Base-by-base conservation (phyloP, 2,329 filamentous ascomycete genomes). In the Canariomyces notabilis region DNA sequence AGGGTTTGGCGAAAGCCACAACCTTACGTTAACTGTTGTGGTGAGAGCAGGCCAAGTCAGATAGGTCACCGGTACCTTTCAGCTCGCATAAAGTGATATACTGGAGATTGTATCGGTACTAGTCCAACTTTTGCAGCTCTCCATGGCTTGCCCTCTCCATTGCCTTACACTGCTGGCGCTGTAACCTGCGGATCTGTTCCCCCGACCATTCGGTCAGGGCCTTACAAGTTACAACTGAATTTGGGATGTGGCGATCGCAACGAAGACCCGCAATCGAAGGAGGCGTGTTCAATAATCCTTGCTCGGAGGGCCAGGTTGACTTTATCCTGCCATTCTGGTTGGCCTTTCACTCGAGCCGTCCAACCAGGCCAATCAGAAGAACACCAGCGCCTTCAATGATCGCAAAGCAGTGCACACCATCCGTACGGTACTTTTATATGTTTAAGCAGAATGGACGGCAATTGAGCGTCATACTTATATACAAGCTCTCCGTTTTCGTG, bases 311-410 rank as follows among this genome's bases (percentile, higher is more conserved):
- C 34, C 42, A 35, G 42, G 20, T 22, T 34, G 37, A 38, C 39
- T 40, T 35, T 49, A 45, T 42, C 40, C 37, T 15, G 36, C 34
- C 4, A 19, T 2, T 39, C n/a, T 49, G 46, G 46, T 54, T 54
- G 51, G 51, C 44, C 41, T 33, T 23, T 15, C 18, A 21, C 18
- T 46, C 18, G 32, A 48, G 36, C 37, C 44, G 18, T 18, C 11
- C 11, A 44, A 47, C 46, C 43, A 42, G 32, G 32, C 51, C 44
- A 53, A 53, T 53, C 45, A 38, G 36, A 19, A 37, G n/a, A n/a
- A n/a, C n/a, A n/a, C n/a, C n/a, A n/a, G n/a, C n/a, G n/a, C n/a
- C n/a, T 18, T 8, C 37, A 19, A 4, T 3, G 7, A 6, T 20
- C 19, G 5, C 16, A 7, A 7, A 19, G 34, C n/a, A n/a, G n/a